Evolutionary conservation across 176 grass and related monocot species (phyloP), one percentile per base, ranked within the genome.

Genomic region (Areca catechu): DNA sequence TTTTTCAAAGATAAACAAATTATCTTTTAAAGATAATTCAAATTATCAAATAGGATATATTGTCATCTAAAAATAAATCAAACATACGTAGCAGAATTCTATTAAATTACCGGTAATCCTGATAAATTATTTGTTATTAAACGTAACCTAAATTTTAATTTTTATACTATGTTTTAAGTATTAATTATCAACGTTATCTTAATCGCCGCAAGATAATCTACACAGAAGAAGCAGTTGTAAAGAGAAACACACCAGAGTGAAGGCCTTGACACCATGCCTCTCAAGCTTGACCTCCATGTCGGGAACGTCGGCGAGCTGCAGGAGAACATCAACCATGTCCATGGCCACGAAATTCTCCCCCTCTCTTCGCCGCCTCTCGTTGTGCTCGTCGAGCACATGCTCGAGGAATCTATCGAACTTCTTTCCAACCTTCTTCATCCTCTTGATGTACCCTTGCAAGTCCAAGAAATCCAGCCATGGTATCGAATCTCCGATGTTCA

Each of bases 401-500:
- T 96, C 91, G 4, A 96, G 73, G 75, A 96, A 90, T 16, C 71
- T 50, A 16, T 95, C 86, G 24, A 89, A 89, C 74, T 71, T 79
- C 76, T 79, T 81, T 67, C 82, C 56, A 5, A 95, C 24, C 58
- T 67, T 89, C 85, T 95, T 95, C 86, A 90, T 95, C 74, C 86
- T 22, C 83, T 20, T 78, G 60, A 95, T 78, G 54, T 95, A 95
- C 12, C 90, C 85, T 21, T 95, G 86, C 60, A 95, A 61, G 56
- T 95, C 86, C 15, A 95, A 57, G 73, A 79, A 84, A 60, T 86
- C 70, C 0, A 95, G 74, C 91, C 86, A 86, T 16, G 83, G 91
- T 54, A 95, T 90, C 7, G 79, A 89, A 70, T 95, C 91, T 34
- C 86, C 86, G 62, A 95, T 95, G 80, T 90, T 95, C 59, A 95